phyloP scores from a whole-genome alignment of 441 rosid genomes.

The Bocquillonia castaneifolia region DNA sequence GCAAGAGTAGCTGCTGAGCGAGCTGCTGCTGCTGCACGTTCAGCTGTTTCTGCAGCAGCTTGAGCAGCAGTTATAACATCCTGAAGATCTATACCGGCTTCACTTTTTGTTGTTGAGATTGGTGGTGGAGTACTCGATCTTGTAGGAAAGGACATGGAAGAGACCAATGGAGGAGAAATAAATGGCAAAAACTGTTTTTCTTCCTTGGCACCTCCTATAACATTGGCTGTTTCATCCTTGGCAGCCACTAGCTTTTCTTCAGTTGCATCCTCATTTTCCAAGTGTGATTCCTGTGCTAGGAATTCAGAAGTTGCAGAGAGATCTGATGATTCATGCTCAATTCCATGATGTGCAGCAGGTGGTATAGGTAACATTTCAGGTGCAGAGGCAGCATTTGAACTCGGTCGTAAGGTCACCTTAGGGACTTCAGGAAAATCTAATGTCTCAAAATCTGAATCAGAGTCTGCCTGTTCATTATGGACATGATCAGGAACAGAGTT shows the following conservation, averaged over 20 bases:
- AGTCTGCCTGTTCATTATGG: conserved; percentile 41
- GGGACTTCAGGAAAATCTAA: conserved; percentile 85
- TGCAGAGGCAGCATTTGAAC: conserved; percentile 31
- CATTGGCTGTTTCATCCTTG: conserved; percentile 26
- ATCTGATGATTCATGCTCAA: conserved; percentile 36
- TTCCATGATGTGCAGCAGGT: conserved; percentile 19
- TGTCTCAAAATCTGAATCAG: conserved; percentile 49
- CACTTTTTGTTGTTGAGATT: conserved; percentile 35
- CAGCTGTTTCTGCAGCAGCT: conserved; percentile 85
- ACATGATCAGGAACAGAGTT: conserved; percentile 29
- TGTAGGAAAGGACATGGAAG: conserved; percentile 32
- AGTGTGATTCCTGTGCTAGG: conserved; percentile 28
- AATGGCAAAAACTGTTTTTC: conserved; percentile 65
- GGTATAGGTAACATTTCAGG: conserved; percentile 32
- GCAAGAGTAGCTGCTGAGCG: conserved; percentile 93
- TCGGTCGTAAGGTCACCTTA: conserved; percentile 41
- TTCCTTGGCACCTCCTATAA: conserved; percentile 30
- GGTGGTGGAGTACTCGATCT: conserved; percentile 30
- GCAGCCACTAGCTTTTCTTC: conserved; percentile 28
- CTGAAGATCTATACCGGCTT: conserved; percentile 53
- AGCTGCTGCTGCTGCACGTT: conserved; percentile 90
- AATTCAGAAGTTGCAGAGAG: conserved; percentile 27
- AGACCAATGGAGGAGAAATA: conserved; percentile 43
- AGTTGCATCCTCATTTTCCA: conserved; percentile 30
- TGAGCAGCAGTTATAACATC: conserved; percentile 88